These are phyloP conservation scores for Globisporangium canariense DNA, from an alignment of 352 stramenopile genomes.

Conservation along the genomic window DNA sequence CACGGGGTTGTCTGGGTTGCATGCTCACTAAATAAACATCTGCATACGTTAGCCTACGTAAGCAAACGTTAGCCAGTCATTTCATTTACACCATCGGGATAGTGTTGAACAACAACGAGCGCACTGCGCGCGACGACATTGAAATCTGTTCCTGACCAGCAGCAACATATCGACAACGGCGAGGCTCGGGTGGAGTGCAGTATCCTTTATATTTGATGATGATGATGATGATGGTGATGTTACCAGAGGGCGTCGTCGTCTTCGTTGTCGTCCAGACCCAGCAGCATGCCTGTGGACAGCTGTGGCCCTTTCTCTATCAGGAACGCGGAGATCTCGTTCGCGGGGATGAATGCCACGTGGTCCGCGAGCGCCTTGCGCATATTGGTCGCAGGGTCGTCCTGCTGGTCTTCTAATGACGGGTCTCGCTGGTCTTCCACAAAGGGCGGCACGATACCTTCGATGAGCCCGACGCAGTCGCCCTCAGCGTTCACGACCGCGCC, in stretches of 20 bases:
- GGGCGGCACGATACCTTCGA: conserved; percentile 74
- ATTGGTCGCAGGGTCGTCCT: conserved; percentile 8
- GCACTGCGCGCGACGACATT: no score
- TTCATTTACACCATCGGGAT: no score
- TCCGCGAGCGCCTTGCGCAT: conserved; percentile 70
- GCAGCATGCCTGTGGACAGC: conserved; percentile 35
- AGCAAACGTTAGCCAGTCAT: neutral
- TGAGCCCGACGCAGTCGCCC: conserved; percentile 55
- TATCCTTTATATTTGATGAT: neutral
- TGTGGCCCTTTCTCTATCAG: conserved; percentile 29
- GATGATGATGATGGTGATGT: neutral
- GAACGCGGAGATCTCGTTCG: conserved; percentile 44
- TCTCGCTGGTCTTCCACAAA: conserved; percentile 17
- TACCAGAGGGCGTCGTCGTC: conserved; percentile 19
- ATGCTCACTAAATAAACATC: no score
- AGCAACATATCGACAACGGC: no score
- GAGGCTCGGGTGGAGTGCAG: neutral
- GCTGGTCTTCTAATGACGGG: conserved; percentile 22
- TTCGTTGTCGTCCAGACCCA: conserved; percentile 19
- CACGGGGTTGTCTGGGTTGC: neutral
- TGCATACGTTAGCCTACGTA: no score
- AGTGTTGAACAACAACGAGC: no score
- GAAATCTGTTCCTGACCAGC: no score
- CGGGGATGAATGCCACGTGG: conserved; percentile 67
- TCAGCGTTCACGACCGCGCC: conserved; percentile 50